Base-by-base conservation (phyloP, 2,329 filamentous ascomycete species). In the Chaetoscypha palmicola region DNA sequence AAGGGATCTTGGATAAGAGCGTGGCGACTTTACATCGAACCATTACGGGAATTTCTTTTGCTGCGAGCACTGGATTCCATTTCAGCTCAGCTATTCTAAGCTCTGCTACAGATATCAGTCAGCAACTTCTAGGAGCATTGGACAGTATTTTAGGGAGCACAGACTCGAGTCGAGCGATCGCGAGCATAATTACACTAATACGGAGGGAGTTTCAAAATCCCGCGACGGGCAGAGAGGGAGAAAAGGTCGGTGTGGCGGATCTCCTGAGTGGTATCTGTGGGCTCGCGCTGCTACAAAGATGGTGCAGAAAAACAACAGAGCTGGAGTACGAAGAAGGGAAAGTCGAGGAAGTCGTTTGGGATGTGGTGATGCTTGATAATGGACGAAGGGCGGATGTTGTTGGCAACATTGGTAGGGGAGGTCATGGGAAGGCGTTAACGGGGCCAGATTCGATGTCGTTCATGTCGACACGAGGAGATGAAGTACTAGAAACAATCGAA, bases 131-230 rank as follows among this genome's bases (percentile, higher is more conserved):
- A 7, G 71, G 71, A 2, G 73, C 74, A 1, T 64, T 84, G 17
- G 79, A 84, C 56, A 74, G 79, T 50, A 73, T 83, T 30, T 74
- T 83, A 21, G 80, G 80, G 11, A 80, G 77, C 2, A 83, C 80
- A n/a, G 80, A 84, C 58, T 81, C 79, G 2, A 83, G 79, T 2
- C 67, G 79, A 31, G 79, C 80, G 9, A 80, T 83, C 46, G 77
- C 79, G 2, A 79, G 77, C 58, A 83, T 84, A 55, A 72, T 83
- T 51, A 75, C 75, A 1, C 64, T 83, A 23, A 73, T 83, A 36
- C 71, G 77, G 22, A 71, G 77, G 45, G 80, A 83, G 59, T 81
- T 83, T 46, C 72, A 74, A 41, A 79, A 81, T 46, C 77, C 79
- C 0, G 71, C 74, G 7, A 81, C 77, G 0, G 78, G 77, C 4